Conservation (phyloP, 129 eudicot genomes). For the Flaveria ramosissima region DNA sequence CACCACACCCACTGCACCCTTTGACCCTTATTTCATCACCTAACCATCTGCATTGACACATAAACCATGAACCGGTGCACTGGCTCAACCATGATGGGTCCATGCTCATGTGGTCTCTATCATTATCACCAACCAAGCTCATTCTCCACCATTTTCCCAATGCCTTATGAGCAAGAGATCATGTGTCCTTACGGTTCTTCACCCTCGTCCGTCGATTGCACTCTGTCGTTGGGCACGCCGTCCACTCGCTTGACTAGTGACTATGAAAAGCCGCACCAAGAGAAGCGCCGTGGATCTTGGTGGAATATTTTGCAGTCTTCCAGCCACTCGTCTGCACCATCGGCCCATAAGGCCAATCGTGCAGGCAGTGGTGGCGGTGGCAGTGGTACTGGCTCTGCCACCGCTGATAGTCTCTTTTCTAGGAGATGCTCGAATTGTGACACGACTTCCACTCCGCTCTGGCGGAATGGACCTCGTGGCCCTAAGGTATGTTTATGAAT, state of each 20-base stretch:
- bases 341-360: constrained; percentile 43
- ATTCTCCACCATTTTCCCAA: constrained; percentile 52
- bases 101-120: constrained; percentile 54
- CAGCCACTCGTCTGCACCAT: constrained; percentile 27
- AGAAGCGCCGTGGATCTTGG: constrained; percentile 52
- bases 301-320: constrained; percentile 71
- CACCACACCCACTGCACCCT: neutral
- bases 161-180: constrained; percentile 44
- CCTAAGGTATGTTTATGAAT: constrained; percentile 67
- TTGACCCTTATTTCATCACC: constrained; percentile 36
- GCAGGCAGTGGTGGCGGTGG: constrained; percentile 26
- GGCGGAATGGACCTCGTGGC: constrained; percentile 99
- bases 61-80: constrained; percentile 52
- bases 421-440: constrained; percentile 96
- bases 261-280: constrained; percentile 24
- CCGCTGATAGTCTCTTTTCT: constrained; percentile 58
- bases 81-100: constrained; percentile 49
- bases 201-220: constrained; percentile 77
- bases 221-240: constrained; percentile 86
- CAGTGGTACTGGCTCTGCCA: constrained; percentile 11
- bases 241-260: constrained; percentile 54
- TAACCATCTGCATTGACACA: neutral
- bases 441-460: constrained; percentile 98
- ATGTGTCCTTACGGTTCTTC: constrained; percentile 35
- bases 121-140: constrained; percentile 31